A percentile compares a stretch with the other conserved stretches of the same genome.
These are phyloP conservation scores for Solanum pinnatisectum DNA, from an alignment of 257 asterid species.

Conservation along the genomic window DNA sequence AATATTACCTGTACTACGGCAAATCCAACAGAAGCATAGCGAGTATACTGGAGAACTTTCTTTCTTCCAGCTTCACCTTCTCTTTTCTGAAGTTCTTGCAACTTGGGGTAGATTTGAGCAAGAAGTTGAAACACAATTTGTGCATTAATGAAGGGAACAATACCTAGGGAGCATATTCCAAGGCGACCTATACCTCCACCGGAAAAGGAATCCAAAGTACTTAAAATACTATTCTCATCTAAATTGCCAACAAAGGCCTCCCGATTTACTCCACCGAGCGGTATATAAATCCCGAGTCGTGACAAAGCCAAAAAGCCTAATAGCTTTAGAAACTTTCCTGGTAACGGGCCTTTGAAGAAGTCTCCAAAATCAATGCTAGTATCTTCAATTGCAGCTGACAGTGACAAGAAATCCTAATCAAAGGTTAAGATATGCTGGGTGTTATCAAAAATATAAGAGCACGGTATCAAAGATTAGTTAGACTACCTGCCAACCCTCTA, in stretches of 20 bases:
- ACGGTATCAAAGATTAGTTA: background rate
- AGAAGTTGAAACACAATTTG: constrained; percentile 98
- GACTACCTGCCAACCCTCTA: constrained; percentile 82
- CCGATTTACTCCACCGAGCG: constrained; percentile 95
- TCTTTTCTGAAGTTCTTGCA: constrained; percentile 90
- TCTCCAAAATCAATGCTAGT: constrained; percentile 93
- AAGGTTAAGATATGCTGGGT: constrained; percentile 33
- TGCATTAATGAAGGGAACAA: constrained; percentile 95
- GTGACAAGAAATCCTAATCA: constrained; percentile 44
- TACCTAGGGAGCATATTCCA: constrained; percentile 94
- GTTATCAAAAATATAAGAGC: constrained; percentile 12
- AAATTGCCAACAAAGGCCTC: constrained; percentile 87
- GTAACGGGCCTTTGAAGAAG: constrained; percentile 97
- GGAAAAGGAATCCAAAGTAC: constrained; percentile 92
- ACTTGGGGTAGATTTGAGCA: constrained; percentile 82
- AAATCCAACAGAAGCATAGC: constrained; percentile 98
- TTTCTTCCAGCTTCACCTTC: constrained; percentile 99
- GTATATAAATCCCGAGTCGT: constrained; percentile 85
- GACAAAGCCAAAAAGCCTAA: constrained; percentile 83
- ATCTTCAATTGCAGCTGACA: constrained; percentile 97
- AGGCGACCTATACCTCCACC: constrained; percentile 99
- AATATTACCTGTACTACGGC: constrained; percentile 82
- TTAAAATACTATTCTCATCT: constrained; percentile 81
- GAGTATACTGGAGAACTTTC: constrained; percentile 92
- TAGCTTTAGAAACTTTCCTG: constrained; percentile 92